Conservation (phyloP, 1,139 yeast species). For the Zygosaccharomyces sapae region DNA sequence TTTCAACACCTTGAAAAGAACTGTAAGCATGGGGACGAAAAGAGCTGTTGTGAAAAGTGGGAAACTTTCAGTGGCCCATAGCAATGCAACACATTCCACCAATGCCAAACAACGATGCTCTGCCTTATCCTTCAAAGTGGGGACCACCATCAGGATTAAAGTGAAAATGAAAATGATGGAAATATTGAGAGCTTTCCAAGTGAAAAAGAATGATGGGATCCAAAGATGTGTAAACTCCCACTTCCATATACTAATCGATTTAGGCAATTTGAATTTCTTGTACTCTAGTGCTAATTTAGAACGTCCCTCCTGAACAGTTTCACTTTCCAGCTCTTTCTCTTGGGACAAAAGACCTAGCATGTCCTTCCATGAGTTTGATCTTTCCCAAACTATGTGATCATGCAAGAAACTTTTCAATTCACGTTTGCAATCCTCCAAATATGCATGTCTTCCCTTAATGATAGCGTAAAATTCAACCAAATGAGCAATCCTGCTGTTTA, state of each 20-base stretch:
- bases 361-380: constrained; percentile 71
- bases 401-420: constrained; percentile 59
- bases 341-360: constrained; percentile 60
- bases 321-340: constrained; percentile 29
- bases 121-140: constrained; percentile 55
- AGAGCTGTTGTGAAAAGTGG: constrained; percentile 67
- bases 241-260: constrained; percentile 33
- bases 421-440: constrained; percentile 30
- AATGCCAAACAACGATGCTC: constrained; percentile 66
- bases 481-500: constrained; percentile 47
- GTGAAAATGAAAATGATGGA: constrained; percentile 45
- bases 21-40: constrained; percentile 54
- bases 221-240: constrained; percentile 23
- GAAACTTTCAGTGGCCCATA: constrained; percentile 72
- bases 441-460: constrained; percentile 35
- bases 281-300: constrained; percentile 32
- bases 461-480: constrained; percentile 47
- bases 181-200: constrained; percentile 43
- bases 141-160: constrained; percentile 46
- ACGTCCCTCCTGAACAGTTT: constrained; percentile 16
- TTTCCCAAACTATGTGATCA: constrained; percentile 73
- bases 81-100: constrained; percentile 61
- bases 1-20: constrained; percentile 53
- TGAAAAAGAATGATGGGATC: constrained; percentile 40
- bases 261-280: constrained; percentile 32